Evolutionary conservation across 345 rosid genomes (phyloP).

Genomic region (Gossypium raimondii): DNA sequence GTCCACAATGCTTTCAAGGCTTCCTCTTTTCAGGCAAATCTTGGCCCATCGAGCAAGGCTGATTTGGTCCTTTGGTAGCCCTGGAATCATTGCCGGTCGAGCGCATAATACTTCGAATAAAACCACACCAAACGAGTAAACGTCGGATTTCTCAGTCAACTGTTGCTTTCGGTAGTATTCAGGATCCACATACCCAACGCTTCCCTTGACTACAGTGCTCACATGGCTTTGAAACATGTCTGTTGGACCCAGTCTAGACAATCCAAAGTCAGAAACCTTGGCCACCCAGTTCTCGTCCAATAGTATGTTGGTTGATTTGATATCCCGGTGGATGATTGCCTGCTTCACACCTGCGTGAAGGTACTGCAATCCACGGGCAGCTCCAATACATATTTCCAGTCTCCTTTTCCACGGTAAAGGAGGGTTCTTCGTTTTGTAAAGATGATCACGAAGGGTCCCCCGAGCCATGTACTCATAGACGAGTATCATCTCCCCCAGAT

Average conservation of each 20-base stretch:
- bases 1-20: not conserved
- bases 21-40: conserved; percentile 2
- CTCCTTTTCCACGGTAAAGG: conserved; percentile 30
- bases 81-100: conserved; percentile 17
- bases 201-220: conserved; percentile 30
- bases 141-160: conserved; percentile 33
- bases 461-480: conserved; percentile 34
- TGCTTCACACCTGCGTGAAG: conserved; percentile 25
- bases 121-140: conserved; percentile 34
- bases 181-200: conserved; percentile 31
- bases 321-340: conserved; percentile 19
- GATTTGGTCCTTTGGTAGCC: conserved; percentile 11
- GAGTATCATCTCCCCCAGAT: conserved; percentile 38
- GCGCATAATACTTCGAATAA: conserved; percentile 25
- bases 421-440: conserved; percentile 23
- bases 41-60: conserved; percentile 13
- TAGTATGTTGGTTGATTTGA: conserved; percentile 13
- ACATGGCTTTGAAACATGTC: conserved; percentile 11
- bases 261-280: conserved; percentile 29
- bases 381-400: conserved; percentile 31
- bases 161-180: conserved; percentile 25
- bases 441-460: conserved; percentile 30
- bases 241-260: conserved; percentile 24
- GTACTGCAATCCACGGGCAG: conserved; percentile 31
- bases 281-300: conserved; percentile 13